Evolutionary conservation across 768 basidiomycete genomes (phyloP).

Genomic region (Agrocybe pediades): DNA sequence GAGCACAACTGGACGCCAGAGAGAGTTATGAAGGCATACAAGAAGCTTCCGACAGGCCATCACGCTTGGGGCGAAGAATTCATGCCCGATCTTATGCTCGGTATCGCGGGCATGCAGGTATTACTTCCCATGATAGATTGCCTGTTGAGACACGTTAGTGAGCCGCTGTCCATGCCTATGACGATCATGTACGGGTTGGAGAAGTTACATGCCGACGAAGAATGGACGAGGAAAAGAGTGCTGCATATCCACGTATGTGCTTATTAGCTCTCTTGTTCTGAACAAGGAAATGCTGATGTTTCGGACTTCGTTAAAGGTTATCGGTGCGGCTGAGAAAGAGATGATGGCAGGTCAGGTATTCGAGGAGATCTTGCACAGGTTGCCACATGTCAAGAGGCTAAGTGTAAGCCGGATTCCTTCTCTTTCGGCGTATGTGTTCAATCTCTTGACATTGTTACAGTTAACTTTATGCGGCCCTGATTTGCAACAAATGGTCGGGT

Average conservation of each 20-base stretch:
- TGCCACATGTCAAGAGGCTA: slow-evolving; percentile 29
- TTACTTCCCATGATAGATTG: slow-evolving; percentile 25
- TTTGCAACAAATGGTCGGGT: slow-evolving; percentile 9
- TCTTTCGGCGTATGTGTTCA: neutral
- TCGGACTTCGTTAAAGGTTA: slow-evolving; percentile 16
- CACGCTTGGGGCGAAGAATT: slow-evolving; percentile 28
- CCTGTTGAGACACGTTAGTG: slow-evolving; percentile 28
- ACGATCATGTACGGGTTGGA: slow-evolving; percentile 34
- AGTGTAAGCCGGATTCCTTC: slow-evolving; percentile 18
- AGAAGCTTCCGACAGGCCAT: slow-evolving; percentile 23
- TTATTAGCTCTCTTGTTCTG: neutral
- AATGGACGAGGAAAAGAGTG: slow-evolving; percentile 31
- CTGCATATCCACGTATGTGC: slow-evolving; percentile 33
- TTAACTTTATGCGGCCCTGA: slow-evolving; percentile 28
- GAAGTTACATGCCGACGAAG: slow-evolving; percentile 24
- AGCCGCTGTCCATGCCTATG: slow-evolving; percentile 31
- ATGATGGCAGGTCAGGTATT: slow-evolving; percentile 21
- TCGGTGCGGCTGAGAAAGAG: slow-evolving; percentile 28
- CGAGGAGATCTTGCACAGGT: slow-evolving; percentile 37
- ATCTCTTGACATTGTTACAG: slow-evolving; percentile 9
- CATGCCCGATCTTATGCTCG: slow-evolving; percentile 12
- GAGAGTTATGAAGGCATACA: slow-evolving; percentile 24
- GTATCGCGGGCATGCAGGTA: slow-evolving; percentile 4
- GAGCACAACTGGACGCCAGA: slow-evolving; percentile 32
- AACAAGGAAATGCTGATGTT: neutral